Evolutionary conservation across 2,329 filamentous ascomycete genomes (phyloP).

Genomic region (Fusarium duplospermum): DNA sequence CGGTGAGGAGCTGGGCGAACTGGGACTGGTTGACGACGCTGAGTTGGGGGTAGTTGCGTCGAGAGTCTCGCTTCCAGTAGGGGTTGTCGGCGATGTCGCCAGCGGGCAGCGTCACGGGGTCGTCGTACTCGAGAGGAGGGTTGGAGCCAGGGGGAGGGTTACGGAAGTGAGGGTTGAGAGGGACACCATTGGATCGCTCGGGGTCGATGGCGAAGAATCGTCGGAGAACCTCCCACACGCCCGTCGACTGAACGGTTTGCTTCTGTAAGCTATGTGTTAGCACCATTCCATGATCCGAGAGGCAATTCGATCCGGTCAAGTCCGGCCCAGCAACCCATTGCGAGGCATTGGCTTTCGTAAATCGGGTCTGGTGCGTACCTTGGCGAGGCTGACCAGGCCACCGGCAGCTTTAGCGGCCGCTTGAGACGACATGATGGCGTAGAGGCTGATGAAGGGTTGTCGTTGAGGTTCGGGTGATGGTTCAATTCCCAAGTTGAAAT

Average conservation of each 20-base stretch:
- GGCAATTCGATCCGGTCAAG: slow-evolving; percentile 26
- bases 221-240: slow-evolving; percentile 88
- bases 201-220: slow-evolving; percentile 83
- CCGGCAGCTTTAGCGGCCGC: slow-evolving; percentile 67
- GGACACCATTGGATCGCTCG: slow-evolving; percentile 89
- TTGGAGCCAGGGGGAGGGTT: slow-evolving; percentile 72
- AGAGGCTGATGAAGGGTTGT: slow-evolving; percentile 31
- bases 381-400: slow-evolving; percentile 66
- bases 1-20: slow-evolving; percentile 83
- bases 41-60: slow-evolving; percentile 83
- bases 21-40: slow-evolving; percentile 87
- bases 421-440: slow-evolving; percentile 70
- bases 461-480: slow-evolving; percentile 44
- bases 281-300: slow-evolving; percentile 20
- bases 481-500: slow-evolving; percentile 45
- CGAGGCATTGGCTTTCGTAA: slow-evolving; percentile 27
- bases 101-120: slow-evolving; percentile 68
- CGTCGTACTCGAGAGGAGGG: slow-evolving; percentile 51
- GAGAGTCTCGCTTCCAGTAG: slow-evolving; percentile 88
- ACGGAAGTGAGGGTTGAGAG: slow-evolving; percentile 92
- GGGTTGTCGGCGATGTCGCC: slow-evolving; percentile 58
- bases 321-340: slow-evolving; percentile 31
- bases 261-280: slow-evolving; percentile 70
- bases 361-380: slow-evolving; percentile 58
- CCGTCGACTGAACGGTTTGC: slow-evolving; percentile 92